Evolutionary conservation across 2,329 filamentous ascomycete species (phyloP).

Genomic region (Cadophora gregata): DNA sequence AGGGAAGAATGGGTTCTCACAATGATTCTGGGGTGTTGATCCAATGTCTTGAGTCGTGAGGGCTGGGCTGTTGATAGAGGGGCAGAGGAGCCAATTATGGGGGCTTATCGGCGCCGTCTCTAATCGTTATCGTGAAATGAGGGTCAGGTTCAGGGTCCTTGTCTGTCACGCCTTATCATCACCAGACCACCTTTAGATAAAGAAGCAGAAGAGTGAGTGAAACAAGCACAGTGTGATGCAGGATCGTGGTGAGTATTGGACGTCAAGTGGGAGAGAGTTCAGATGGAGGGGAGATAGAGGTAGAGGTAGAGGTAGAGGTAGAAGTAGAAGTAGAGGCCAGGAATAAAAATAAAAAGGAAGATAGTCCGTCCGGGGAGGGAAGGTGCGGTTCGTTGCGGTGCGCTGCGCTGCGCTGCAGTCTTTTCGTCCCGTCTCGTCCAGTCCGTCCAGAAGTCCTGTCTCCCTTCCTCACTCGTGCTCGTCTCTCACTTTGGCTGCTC

Average conservation of each 20-base stretch:
- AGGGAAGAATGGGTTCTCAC: slow-evolving; percentile 7
- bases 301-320: not conserved
- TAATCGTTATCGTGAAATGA: slow-evolving; percentile 14
- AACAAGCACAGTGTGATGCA: slow-evolving; percentile 10
- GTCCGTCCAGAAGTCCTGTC: too few species aligned
- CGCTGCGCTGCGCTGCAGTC: not conserved
- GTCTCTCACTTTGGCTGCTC: slow-evolving; percentile 11
- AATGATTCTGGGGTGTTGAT: slow-evolving; percentile 1
- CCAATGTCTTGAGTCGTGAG: not conserved
- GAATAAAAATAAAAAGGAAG: not conserved
- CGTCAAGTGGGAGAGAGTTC: slow-evolving; percentile 63
- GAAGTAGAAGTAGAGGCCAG: not conserved
- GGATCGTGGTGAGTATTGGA: slow-evolving; percentile 38
- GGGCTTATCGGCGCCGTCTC: not conserved
- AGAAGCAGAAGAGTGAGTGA: not conserved
- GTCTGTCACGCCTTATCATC: slow-evolving; percentile 12
- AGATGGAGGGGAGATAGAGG: not conserved
- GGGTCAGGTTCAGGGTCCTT: slow-evolving; percentile 4
- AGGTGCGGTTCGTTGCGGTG: not conserved
- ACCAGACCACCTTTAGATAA: slow-evolving; percentile 13
- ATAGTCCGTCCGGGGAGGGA: slow-evolving; percentile 10
- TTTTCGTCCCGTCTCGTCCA: not conserved
- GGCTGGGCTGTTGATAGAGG: not conserved
- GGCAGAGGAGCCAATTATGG: slow-evolving; percentile 2
- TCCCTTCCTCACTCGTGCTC: not conserved